These are phyloP conservation scores for Nemania diffusa DNA, from an alignment of 2,329 filamentous ascomycete species.

Conservation along the genomic window DNA sequence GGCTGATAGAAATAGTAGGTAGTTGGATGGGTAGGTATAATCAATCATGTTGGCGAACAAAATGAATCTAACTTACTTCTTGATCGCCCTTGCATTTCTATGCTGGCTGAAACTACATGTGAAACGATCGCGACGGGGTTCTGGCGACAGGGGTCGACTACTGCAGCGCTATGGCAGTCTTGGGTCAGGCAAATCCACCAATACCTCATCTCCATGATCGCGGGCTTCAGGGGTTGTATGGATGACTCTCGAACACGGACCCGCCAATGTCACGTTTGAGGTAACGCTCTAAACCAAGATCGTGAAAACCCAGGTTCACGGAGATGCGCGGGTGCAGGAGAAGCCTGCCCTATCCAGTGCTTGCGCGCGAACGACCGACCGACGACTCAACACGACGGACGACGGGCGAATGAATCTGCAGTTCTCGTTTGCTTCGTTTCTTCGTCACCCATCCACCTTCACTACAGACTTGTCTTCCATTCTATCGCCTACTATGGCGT, in stretches of 20 bases:
- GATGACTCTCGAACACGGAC: conserved; percentile 33
- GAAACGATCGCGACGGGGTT: conserved; percentile 33
- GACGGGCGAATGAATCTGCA: conserved; percentile 5
- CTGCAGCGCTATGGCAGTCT: conserved; percentile 17
- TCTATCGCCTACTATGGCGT: conserved; percentile 20
- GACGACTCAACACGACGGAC: background rate
- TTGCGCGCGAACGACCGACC: conserved; percentile 9
- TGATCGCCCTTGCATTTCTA: conserved; percentile 19
- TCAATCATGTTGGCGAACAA: background rate
- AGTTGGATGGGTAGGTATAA: no score
- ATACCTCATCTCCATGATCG: conserved; percentile 17
- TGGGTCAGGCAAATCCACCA: conserved; percentile 15
- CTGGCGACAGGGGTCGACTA: conserved; percentile 18
- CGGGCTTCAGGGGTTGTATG: conserved; percentile 26
- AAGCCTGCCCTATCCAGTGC: conserved; percentile 21
- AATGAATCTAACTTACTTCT: conserved; percentile 17
- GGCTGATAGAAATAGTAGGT: background rate
- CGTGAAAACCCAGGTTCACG: conserved; percentile 27
- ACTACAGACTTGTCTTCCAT: background rate
- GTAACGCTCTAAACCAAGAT: conserved; percentile 28
- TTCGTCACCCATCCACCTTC: conserved; percentile 3
- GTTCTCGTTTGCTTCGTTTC: conserved; percentile 17
- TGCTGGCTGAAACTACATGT: conserved; percentile 34
- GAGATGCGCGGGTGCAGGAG: conserved; percentile 26
- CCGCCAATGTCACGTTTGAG: conserved; percentile 31